Evolutionary conservation across 495 filamentous ascomycete species (phyloP).

Genomic region (Zalerion maritima): DNA sequence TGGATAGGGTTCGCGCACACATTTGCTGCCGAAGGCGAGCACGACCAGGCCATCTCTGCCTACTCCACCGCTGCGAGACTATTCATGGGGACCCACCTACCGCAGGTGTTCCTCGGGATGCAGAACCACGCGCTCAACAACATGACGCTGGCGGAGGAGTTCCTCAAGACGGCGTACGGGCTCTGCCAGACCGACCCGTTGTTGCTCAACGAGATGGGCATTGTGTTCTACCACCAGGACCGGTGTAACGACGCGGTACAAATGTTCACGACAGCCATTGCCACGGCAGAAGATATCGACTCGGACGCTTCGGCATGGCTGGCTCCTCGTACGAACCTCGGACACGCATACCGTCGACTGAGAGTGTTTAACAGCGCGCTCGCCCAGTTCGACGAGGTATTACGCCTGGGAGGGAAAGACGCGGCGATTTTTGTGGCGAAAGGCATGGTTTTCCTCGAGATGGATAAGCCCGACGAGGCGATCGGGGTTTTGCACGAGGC

Average conservation of each 20-base stretch:
- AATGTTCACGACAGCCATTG: constrained; percentile 60
- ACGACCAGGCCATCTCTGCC: constrained; percentile 95
- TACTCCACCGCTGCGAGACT: constrained; percentile 92
- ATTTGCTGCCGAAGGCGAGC: constrained; percentile 98
- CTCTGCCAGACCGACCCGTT: constrained; percentile 71
- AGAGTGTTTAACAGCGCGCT: constrained; percentile 58
- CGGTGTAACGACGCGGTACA: constrained; percentile 54
- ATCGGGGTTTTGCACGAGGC: constrained; percentile 59
- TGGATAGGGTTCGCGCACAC: constrained; percentile 99
- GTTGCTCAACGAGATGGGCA: constrained; percentile 87
- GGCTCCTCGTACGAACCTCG: constrained; percentile 75
- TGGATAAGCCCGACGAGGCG: constrained; percentile 49
- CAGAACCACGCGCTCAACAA: constrained; percentile 94
- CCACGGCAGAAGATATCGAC: constrained; percentile 62
- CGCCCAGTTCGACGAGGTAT: constrained; percentile 65
- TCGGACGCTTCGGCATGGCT: constrained; percentile 75
- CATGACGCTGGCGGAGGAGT: constrained; percentile 89
- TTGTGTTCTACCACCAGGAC: constrained; percentile 87
- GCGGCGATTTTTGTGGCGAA: constrained; percentile 57
- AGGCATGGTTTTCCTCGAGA: constrained; percentile 58
- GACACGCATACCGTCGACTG: constrained; percentile 66
- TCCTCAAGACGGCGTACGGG: constrained; percentile 71
- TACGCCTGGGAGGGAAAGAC: constrained; percentile 59
- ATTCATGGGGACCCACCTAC: constrained; percentile 93
- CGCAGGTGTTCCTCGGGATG: constrained; percentile 95